Base-by-base conservation (phyloP, 192 early-diverging fungal species). In the Haplosporangium gracile region DNA sequence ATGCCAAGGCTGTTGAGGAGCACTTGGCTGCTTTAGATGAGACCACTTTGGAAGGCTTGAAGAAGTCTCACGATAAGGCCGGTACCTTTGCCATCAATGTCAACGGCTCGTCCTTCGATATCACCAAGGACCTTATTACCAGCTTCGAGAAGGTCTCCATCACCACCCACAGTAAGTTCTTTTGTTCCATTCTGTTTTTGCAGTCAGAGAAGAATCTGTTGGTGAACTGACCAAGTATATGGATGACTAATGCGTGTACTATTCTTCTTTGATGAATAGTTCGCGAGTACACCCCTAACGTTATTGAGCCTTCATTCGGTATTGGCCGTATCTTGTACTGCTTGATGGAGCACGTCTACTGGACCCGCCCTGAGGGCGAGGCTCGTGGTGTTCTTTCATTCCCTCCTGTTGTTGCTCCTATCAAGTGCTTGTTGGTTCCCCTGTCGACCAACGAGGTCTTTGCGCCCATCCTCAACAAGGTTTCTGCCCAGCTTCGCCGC, bases 241-340 rank as follows among this genome's bases (percentile, higher is more conserved):
- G 29, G 10, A 10, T 29, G 60, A 65, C 29, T 65, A 32, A 76
- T 20, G 13, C 9, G 13, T 9, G 10, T 68, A 4, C 0, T 75
- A n/a, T 39, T 8, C 39, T 8, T 26, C 38, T 8, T 34, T 53
- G 2, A 5, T 42, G 40, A 47, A 34, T 81, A 91, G 95, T 97
- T 32, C 96, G 98, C 88, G 97, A 99, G 89, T 99, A 95, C 91
- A 95, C 91, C 29, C 99, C 99, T 65, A 99, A 97, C 84, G 99
- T 99, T 82, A 99, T 99, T 87, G 99, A 99, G 90, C 99, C 99
- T 36, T 99, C 99, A 40, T 99, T 99, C 90, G 99, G 98, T 92
- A 95, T 99, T 76, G 97, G 98, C 75, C 97, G 99, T 80, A 99
- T 99, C 71, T 89, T 99, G 75, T 98, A 98, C 89, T 94, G 97